Conservation (phyloP, 2,329 filamentous ascomycete genomes). For the Chalaropsis ovoidea region DNA sequence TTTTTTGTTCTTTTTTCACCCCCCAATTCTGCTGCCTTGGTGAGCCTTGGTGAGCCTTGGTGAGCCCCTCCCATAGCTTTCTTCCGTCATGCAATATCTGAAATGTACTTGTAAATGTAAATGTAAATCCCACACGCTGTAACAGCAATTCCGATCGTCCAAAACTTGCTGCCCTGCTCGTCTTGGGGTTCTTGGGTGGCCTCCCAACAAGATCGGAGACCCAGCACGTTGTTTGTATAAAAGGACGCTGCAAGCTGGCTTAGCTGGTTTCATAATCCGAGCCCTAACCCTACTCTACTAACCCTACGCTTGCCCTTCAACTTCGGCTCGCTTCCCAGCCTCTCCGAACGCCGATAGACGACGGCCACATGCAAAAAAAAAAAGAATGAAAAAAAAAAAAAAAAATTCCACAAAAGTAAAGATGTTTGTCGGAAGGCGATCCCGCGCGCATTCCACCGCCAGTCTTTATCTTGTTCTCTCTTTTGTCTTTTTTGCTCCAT, state of each 20-base stretch:
- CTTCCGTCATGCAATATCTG: neutral
- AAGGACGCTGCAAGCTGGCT: too few species aligned
- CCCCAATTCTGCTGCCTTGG: neutral
- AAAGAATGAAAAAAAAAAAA: neutral
- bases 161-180: neutral
- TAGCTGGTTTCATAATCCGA: neutral
- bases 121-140: neutral
- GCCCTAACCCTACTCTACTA: neutral
- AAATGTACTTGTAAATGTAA: constrained; percentile 11
- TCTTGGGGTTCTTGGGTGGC: neutral
- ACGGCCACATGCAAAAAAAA: neutral
- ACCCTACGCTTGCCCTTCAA: neutral
- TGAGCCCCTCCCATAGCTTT: neutral
- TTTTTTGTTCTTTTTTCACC: neutral
- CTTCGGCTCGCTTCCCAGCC: neutral
- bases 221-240: neutral
- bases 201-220: neutral
- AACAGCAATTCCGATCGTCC: neutral
- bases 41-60: neutral
- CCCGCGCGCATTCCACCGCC: neutral
- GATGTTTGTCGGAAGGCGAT: neutral
- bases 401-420: too few species aligned
- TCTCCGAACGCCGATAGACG: neutral
- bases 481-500: neutral
- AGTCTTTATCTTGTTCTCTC: neutral